phyloP scores from a whole-genome alignment of 2,329 filamentous ascomycete species.

The Alternaria viburni region DNA sequence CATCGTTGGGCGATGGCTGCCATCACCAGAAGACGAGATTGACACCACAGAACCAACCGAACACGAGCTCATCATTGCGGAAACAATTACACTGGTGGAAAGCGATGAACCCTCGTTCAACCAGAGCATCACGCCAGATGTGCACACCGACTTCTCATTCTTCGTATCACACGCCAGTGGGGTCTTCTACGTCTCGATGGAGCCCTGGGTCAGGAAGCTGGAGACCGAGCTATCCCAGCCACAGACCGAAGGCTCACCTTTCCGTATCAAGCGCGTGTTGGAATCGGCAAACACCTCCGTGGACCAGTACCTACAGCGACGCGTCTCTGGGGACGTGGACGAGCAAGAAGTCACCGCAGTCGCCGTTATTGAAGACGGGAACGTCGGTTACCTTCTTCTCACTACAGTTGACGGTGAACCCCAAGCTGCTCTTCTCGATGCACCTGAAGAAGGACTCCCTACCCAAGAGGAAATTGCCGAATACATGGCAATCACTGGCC shows the following conservation, averaged over 20 bases:
- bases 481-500: constrained; percentile 24
- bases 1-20: constrained; percentile 68
- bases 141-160: constrained; percentile 63
- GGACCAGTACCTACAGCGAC: constrained; percentile 55
- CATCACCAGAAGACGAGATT: constrained; percentile 46
- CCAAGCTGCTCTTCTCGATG: constrained; percentile 60
- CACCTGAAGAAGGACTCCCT: constrained; percentile 47
- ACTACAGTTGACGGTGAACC: constrained; percentile 57
- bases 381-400: constrained; percentile 64
- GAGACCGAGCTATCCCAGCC: constrained; percentile 63
- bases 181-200: constrained; percentile 62
- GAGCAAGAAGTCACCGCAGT: constrained; percentile 52
- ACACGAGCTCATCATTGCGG: constrained; percentile 47
- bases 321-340: constrained; percentile 19
- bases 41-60: constrained; percentile 23
- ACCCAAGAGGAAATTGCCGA: constrained; percentile 36
- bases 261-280: constrained; percentile 63
- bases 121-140: constrained; percentile 64
- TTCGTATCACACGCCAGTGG: constrained; percentile 63
- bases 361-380: constrained; percentile 62
- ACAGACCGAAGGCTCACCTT: constrained; percentile 59
- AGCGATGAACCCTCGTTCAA: constrained; percentile 45
- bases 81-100: constrained; percentile 46
- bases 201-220: constrained; percentile 62
- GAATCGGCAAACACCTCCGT: constrained; percentile 58